Evolutionary conservation across 1,139 yeast genomes (phyloP), one percentile per base, ranked within the genome.

Genomic region (Sugiyamaella grinbergsii): DNA sequence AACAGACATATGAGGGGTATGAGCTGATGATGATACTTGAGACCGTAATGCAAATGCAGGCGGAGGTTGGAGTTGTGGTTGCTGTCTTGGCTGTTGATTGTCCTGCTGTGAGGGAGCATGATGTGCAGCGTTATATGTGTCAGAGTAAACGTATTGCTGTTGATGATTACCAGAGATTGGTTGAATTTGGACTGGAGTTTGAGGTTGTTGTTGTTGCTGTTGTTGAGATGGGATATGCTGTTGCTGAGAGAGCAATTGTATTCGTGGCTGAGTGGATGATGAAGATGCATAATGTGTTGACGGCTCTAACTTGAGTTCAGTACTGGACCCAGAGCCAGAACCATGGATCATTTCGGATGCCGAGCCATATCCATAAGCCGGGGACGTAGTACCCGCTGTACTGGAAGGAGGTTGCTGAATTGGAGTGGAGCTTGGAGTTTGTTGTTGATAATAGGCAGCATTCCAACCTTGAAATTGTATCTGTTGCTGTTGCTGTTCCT

Each of bases 401-500:
- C 8, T 13, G 15, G 47, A 43, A 2, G 47, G 16, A 15, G 37
- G 36, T 15, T 10, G 44, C 16, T 31, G 45, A 31, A 32, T 31
- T 7, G 45, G 24, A 26, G 33, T 40, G 6, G 32, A 32, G 13
- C 8, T 24, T 24, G 40, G 24, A 22, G 47, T 22, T 11, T 20
- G 40, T 20, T 43, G 47, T 18, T 43, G 47, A 36, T 43, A 43
- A 43, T 43, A 43, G 20, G 47, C 8, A 23, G 47, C 13, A 23
- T 36, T 43, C 47, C 47, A 45, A 5, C 38, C 16, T 28, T 45
- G 49, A 18, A 38, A 22, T 16, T 42, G 44, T 13, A 24, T 32
- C 13, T 40, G 47, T 5, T 42, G 47, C 6, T 28, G 53, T 34
- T 55, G 54, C 29, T 54, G 54, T 31, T 47, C 54, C 42, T 50